Conservation (phyloP, 1,139 yeast genomes). For the Kurtzmaniella quercitrusa region DNA sequence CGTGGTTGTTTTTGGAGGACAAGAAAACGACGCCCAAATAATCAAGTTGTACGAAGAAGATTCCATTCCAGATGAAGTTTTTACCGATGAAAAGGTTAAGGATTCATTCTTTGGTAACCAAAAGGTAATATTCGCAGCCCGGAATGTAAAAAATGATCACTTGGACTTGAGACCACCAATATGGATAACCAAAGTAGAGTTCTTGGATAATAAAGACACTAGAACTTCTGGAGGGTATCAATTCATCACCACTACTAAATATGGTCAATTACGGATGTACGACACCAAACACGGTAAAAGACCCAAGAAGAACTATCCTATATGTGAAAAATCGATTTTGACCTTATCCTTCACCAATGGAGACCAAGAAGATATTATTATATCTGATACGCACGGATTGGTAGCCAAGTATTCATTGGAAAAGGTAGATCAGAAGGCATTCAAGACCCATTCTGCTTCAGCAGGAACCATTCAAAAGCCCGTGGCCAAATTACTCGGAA, state of each 20-base stretch:
- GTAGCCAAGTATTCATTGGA: constrained; percentile 50
- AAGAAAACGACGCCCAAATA: constrained; percentile 61
- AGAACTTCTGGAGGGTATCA: constrained; percentile 26
- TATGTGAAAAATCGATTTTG: constrained; percentile 46
- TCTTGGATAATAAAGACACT: constrained; percentile 29
- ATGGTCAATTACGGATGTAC: constrained; percentile 66
- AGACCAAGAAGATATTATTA: constrained; percentile 36
- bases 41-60: constrained; percentile 34
- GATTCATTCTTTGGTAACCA: constrained; percentile 16
- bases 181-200: constrained; percentile 53
- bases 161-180: constrained; percentile 62
- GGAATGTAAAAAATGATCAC: constrained; percentile 65
- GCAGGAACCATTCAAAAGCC: constrained; percentile 40
- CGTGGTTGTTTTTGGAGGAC: constrained; percentile 68
- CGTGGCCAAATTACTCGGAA: constrained; percentile 37
- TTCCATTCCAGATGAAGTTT: constrained; percentile 13
- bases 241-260: constrained; percentile 61
- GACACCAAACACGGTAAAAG: constrained; percentile 56
- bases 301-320: constrained; percentile 49
- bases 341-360: constrained; percentile 31
- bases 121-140: constrained; percentile 45
- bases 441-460: constrained; percentile 37
- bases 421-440: constrained; percentile 34
- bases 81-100: constrained; percentile 11
- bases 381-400: constrained; percentile 54